phyloP scores from a whole-genome alignment of 805 yeast genomes.

The Zygosaccharomyces gambellarensis region DNA sequence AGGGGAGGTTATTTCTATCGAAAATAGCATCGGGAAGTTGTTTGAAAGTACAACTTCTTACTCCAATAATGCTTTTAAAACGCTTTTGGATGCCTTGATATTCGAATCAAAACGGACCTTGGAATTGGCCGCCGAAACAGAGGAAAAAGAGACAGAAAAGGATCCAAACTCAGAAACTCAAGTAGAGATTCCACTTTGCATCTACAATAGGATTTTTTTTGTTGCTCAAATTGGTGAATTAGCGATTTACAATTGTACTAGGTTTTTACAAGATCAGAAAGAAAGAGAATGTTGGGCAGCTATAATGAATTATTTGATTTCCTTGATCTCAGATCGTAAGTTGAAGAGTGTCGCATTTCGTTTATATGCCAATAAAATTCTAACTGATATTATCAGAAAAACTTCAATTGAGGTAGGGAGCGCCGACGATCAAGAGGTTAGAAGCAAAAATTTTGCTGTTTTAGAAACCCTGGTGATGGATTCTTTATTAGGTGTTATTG shows the following conservation, averaged over 20 bases:
- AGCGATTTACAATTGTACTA: conserved; percentile 45
- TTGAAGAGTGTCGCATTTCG: conserved; percentile 42
- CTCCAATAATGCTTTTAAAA: conserved; percentile 45
- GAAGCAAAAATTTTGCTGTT: conserved; percentile 12
- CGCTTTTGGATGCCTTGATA: conserved; percentile 45
- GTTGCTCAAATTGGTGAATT: conserved; percentile 50
- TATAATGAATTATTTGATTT: conserved; percentile 44
- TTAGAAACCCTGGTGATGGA: conserved; percentile 47
- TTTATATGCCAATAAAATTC: conserved; percentile 44
- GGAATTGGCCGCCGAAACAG: background rate
- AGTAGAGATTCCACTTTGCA: conserved; percentile 35
- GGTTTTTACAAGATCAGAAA: conserved; percentile 38
- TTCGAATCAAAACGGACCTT: conserved; percentile 36
- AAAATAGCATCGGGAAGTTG: conserved; percentile 53
- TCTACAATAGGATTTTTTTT: conserved; percentile 53
- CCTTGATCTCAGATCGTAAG: conserved; percentile 42
- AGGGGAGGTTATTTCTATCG: conserved; percentile 49
- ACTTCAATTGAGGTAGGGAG: conserved; percentile 28
- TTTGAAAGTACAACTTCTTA: conserved; percentile 58
- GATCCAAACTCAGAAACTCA: background rate
- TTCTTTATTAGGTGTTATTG: conserved; percentile 45
- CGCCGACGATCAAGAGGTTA: conserved; percentile 17
- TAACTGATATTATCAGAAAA: conserved; percentile 46
- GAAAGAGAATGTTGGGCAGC: conserved; percentile 45
- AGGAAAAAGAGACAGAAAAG: background rate